phyloP scores from a whole-genome alignment of 2,329 filamentous ascomycete genomes.

The Pyrenophora tritici-repentis region DNA sequence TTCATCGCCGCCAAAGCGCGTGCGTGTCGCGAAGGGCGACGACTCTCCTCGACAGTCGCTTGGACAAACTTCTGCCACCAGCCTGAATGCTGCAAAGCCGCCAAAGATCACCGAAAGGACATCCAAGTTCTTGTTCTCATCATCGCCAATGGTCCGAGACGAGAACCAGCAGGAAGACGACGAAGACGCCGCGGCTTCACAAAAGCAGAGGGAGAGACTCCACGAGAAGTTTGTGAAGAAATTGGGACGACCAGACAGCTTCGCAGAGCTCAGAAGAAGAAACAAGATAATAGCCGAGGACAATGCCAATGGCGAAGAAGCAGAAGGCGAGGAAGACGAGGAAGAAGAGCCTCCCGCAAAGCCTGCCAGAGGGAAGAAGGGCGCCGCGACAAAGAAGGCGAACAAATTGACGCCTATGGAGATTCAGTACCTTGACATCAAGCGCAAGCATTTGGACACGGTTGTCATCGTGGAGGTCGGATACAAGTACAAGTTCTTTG shows the following conservation, averaged over 20 bases:
- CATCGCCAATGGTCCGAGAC: constrained; percentile 48
- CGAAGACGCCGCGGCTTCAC: constrained; percentile 58
- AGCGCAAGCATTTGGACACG: constrained; percentile 86
- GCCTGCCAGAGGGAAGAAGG: constrained; percentile 56
- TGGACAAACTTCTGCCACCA: constrained; percentile 27
- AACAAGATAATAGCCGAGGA: constrained; percentile 62
- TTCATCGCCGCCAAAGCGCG: constrained; percentile 47
- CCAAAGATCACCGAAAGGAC: constrained; percentile 55
- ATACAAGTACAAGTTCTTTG: constrained; percentile 97
- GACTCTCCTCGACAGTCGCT: constrained; percentile 29
- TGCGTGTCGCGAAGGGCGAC: constrained; percentile 24
- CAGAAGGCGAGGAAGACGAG: constrained; percentile 60
- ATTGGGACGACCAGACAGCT: constrained; percentile 82
- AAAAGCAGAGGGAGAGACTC: constrained; percentile 68
- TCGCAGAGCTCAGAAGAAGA: constrained; percentile 68
- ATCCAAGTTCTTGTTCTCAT: constrained; percentile 64
- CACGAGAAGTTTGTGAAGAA: constrained; percentile 89
- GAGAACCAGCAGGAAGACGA: constrained; percentile 42
- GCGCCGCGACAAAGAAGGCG: constrained; percentile 67
- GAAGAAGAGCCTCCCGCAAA: constrained; percentile 61
- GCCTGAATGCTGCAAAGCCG: constrained; percentile 37
- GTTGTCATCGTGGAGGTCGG: constrained; percentile 92
- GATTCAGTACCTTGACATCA: constrained; percentile 90
- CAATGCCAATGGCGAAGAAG: constrained; percentile 57
- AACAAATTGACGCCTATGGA: constrained; percentile 93